Evolutionary conservation across 441 rosid species (phyloP), one percentile per base, ranked within the genome.

Genomic region (Kokia cookei): DNA sequence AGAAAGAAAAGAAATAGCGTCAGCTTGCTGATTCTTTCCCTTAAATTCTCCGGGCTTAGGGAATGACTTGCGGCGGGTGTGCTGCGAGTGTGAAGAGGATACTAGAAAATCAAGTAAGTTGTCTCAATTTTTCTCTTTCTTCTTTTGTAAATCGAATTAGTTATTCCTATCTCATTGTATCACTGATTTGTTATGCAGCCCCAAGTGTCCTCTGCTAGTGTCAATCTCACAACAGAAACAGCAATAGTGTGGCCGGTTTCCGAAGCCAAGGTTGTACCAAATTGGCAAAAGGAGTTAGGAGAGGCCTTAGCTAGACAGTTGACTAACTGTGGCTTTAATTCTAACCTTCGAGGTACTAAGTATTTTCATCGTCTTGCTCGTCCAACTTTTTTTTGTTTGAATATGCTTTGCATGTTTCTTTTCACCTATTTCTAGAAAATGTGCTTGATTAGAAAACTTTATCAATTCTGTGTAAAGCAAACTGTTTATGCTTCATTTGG

Each of bases 41-140:
- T 40, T 62, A 32, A 15, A 27, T 26, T 59, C 66, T 55, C 13
- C 27, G 51, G 75, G 32, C 66, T 43, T 60, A 91, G 98, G 98
- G 99, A 81, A 96, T 93, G 99, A 82, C 91, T 5, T 90, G 97
- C 73, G 98, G 97, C 9, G 98, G 97, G 75, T 92, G 98, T 77
- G 97, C 94, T 4, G 90, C 98, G 8, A 96, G 97, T 75, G 94
- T 96, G 63, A 96, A 93, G 86, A 92, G 84, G 80, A 96, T 93
- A 65, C 82, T 92, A 15, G 97, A 96, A 87, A 90, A 83, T 81
- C 97, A 93, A 88, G 98, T 92, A 77, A 83, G 88, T 69, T 17
- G 27, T 73, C 45, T 58, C 27, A 53, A n/a, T 70, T 62, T 14
- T 17, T 47, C n/a, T 35, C 19, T 55, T 22, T 22, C 37, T 8